Evolutionary conservation across 75 land plant species (phyloP), one percentile per base, ranked within the genome.

Genomic region (Cunninghamia lanceolata): DNA sequence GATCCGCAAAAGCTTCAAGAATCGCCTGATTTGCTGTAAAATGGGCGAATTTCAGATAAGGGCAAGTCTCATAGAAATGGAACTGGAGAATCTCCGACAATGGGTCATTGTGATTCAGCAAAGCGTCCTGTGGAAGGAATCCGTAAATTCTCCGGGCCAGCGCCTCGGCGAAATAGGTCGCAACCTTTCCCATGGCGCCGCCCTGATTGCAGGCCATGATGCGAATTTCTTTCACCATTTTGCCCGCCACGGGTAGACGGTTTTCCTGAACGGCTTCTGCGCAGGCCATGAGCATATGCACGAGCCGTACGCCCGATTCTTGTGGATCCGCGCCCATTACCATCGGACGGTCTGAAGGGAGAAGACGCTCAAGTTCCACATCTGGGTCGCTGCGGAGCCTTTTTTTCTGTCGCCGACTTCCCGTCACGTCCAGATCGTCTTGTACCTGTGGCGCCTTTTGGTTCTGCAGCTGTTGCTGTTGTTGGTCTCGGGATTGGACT

Each of bases 1-100:
- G 82, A 8, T 91, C 94, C 28, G 88, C 89, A 59, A 94, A 89
- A 34, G 95, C 95, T 53, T 94, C 95, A 56, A 94, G 88, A 35
- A 94, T 93, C 56, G 94, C 95, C 83, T 93, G 95, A 66, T 94
- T 94, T n/a, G 95, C 95, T 16, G 93, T 94, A 90, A 94, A 94
- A 86, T 94, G 95, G 25, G 94, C 94, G 86, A 94, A 94, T 53
- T 94, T 94, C 73, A 94, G 92, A 52, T 94, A 94, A 0, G 95
- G 95, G 73, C 93, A 93, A 46, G 88, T 84, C 84, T 94, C 94
- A 86, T 94, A 94, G 91, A 93, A 94, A 83, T 91, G 92, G 42
- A 87, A 75, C 40, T 94, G 87, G 21, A 93, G 90, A 14, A 88
- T 4, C 52, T 93, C 94, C 3, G 92, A 83, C 77, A 91, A 56